Conservation (phyloP, 306 rosid species). For the Rosa multiflora region DNA sequence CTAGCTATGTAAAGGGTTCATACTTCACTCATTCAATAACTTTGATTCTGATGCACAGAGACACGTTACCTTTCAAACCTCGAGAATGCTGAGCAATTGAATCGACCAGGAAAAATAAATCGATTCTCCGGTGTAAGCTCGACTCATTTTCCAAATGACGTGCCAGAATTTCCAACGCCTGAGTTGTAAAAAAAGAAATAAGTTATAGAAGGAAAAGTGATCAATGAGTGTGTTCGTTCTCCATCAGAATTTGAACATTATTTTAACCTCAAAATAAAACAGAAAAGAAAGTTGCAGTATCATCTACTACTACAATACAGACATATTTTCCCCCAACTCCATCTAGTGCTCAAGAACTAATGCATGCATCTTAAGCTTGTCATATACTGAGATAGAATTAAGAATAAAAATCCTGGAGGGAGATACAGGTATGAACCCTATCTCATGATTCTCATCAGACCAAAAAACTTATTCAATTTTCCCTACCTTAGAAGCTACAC, state of each 20-base stretch:
- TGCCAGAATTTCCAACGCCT: constrained; percentile 80
- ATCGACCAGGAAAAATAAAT: constrained; percentile 86
- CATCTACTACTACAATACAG: neutral
- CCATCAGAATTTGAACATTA: neutral
- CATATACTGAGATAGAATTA: neutral
- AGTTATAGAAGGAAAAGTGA: constrained; percentile 13
- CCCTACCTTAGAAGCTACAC: constrained; percentile 77
- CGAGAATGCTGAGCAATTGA: constrained; percentile 79
- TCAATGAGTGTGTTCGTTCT: neutral
- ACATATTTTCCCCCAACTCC: neutral
- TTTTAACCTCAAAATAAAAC: neutral
- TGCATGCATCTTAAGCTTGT: neutral
- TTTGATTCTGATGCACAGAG: constrained; percentile 6
- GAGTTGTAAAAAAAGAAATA: constrained; percentile 21
- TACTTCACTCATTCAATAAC: neutral
- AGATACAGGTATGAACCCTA: too few species aligned
- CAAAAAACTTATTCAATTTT: constrained; percentile 9
- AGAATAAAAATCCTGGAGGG: neutral
- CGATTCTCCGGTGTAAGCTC: constrained; percentile 72
- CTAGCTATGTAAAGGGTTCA: neutral
- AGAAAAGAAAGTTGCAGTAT: neutral
- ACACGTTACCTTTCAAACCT: constrained; percentile 66
- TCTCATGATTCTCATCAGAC: neutral
- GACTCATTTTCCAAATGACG: constrained; percentile 65
- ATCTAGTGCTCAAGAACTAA: neutral